Conservation (phyloP, 2,329 filamentous ascomycete genomes). For the Monilinia vaccinii-corymbosi region DNA sequence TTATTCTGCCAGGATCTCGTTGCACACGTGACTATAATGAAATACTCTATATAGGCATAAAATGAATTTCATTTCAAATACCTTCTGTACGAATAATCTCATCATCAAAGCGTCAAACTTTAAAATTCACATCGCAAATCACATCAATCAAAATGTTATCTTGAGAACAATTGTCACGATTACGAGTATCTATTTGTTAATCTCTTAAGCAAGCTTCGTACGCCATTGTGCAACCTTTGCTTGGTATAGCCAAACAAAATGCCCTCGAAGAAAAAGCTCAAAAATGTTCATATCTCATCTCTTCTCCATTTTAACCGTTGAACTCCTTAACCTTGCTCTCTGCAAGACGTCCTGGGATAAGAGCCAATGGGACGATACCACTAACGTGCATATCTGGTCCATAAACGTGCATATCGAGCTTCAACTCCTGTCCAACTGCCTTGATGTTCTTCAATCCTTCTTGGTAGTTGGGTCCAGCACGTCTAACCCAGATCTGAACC, state of each 20-base stretch:
- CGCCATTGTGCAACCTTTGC: conserved; percentile 20
- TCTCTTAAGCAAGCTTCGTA: conserved; percentile 22
- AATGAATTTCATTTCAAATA: neutral
- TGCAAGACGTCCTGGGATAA: conserved; percentile 58
- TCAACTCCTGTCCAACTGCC: conserved; percentile 85
- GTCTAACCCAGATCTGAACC: conserved; percentile 90
- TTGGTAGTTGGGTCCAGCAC: conserved; percentile 95
- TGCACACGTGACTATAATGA: too few species aligned
- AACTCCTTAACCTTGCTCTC: conserved; percentile 54
- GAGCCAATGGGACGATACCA: conserved; percentile 89
- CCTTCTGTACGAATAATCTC: neutral
- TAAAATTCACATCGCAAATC: neutral
- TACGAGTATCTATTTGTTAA: conserved; percentile 28
- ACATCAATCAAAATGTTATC: neutral
- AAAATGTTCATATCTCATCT: conserved; percentile 13
- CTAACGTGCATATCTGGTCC: conserved; percentile 81
- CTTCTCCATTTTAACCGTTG: conserved; percentile 20
- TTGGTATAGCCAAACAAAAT: conserved; percentile 15
- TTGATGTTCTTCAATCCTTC: conserved; percentile 99
- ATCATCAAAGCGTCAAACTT: neutral
- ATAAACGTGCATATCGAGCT: conserved; percentile 88
- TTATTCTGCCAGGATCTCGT: too few species aligned
- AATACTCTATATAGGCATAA: too few species aligned
- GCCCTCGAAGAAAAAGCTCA: conserved; percentile 16
- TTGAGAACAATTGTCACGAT: conserved; percentile 13